phyloP scores from a whole-genome alignment of 208 protist genomes.

The Willaertia magna region DNA sequence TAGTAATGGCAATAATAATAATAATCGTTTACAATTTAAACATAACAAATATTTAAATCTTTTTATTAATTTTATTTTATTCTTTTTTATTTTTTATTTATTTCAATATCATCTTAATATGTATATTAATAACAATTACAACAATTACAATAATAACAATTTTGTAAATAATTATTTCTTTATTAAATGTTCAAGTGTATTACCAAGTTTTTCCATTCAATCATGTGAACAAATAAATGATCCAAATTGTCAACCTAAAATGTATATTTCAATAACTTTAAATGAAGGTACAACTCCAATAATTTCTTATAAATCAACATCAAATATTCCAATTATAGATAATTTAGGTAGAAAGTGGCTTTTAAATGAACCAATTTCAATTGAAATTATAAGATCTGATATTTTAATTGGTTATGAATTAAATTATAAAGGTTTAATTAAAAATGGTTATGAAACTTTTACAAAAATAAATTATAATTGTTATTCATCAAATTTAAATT shows the following conservation, averaged over 20 bases:
- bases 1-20: not conserved
- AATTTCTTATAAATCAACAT: not conserved
- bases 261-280: not conserved
- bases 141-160: not conserved
- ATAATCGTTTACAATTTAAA: not conserved
- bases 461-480: not conserved
- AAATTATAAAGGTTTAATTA: not conserved
- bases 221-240: not conserved
- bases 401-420: not conserved
- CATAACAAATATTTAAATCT: not conserved
- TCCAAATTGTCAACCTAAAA: not conserved
- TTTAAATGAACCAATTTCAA: not conserved
- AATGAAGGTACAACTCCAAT: not conserved
- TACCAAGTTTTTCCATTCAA: not conserved
- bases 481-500: not conserved
- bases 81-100: not conserved
- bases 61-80: not conserved
- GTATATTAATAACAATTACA: not conserved
- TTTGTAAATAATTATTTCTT: not conserved
- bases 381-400: not conserved
- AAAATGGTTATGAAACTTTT: not conserved
- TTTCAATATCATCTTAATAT: not conserved
- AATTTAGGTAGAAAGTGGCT: not conserved
- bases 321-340: not conserved
- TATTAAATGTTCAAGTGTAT: not conserved